Evolutionary conservation across 495 filamentous ascomycete genomes (phyloP).

Genomic region (Xanthoparmelia taractica): DNA sequence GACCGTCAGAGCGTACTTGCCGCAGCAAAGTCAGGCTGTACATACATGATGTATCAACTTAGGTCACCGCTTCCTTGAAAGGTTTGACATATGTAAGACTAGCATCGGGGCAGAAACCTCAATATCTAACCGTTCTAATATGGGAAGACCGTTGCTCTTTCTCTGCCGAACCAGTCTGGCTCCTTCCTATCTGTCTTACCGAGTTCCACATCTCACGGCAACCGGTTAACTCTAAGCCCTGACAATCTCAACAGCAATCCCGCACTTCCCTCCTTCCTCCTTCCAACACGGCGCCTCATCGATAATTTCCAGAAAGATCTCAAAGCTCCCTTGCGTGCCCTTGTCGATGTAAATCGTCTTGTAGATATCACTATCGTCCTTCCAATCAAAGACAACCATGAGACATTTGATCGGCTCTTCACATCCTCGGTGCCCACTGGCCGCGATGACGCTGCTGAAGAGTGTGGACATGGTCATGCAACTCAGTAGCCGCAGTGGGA

Average conservation of each 20-base stretch:
- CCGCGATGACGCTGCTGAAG: neutral
- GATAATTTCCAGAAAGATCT: conserved; percentile 6
- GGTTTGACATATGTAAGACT: neutral
- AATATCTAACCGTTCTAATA: no score
- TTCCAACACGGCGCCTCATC: conserved; percentile 9
- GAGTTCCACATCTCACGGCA: neutral
- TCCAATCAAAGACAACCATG: conserved; percentile 6
- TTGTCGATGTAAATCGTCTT: neutral
- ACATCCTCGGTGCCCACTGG: neutral
- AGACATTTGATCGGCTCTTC: neutral
- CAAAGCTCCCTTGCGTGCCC: neutral
- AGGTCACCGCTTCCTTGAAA: neutral
- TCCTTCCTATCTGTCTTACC: neutral
- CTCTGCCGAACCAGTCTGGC: neutral
- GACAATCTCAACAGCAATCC: neutral
- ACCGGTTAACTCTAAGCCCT: neutral
- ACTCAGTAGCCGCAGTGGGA: neutral
- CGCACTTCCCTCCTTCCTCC: conserved; percentile 8
- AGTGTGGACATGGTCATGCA: conserved; percentile 4
- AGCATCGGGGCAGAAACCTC: neutral
- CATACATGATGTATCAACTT: no score
- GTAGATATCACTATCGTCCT: neutral
- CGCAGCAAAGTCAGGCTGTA: no score
- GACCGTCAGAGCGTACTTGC: no score
- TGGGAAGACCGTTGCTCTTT: neutral